These are phyloP conservation scores for Gonapodya prolifera DNA, from an alignment of 192 early-diverging fungal genomes.

Conservation along the genomic window DNA sequence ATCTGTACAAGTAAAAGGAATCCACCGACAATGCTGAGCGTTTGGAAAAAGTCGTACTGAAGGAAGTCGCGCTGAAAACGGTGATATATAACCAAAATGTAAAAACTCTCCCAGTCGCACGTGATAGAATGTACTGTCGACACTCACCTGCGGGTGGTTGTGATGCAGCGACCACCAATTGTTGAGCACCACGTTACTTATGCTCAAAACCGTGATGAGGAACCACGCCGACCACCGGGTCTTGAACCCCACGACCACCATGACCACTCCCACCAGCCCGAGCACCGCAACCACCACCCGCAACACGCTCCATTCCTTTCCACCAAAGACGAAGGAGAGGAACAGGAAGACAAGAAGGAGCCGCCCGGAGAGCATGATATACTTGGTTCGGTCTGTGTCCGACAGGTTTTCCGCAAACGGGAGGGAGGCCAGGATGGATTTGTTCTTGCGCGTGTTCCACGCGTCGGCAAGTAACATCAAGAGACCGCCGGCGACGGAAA, in stretches of 20 bases:
- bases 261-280: conserved; percentile 70
- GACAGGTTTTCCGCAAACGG: conserved; percentile 48
- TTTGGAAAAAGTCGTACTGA: conserved; percentile 99
- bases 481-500: conserved; percentile 88
- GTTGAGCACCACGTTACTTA: conserved; percentile 87
- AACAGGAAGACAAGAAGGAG: conserved; percentile 88
- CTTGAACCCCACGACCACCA: conserved; percentile 97
- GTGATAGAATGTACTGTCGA: no score
- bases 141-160: conserved; percentile 42
- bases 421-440: conserved; percentile 69
- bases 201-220: conserved; percentile 71
- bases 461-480: conserved; percentile 87
- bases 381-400: conserved; percentile 74
- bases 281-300: conserved; percentile 59
- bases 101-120: not conserved
- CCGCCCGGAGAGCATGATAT: conserved; percentile 84
- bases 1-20: conserved; percentile 86
- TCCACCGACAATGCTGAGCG: conserved; percentile 86
- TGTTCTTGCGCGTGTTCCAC: conserved; percentile 35
- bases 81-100: conserved; percentile 5
- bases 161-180: conserved; percentile 91
- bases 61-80: conserved; percentile 57
- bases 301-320: conserved; percentile 53
- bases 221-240: conserved; percentile 94
- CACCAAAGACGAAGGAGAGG: conserved; percentile 75